Conservation (phyloP, 208 protist species). For the Trypanosoma congolense region DNA sequence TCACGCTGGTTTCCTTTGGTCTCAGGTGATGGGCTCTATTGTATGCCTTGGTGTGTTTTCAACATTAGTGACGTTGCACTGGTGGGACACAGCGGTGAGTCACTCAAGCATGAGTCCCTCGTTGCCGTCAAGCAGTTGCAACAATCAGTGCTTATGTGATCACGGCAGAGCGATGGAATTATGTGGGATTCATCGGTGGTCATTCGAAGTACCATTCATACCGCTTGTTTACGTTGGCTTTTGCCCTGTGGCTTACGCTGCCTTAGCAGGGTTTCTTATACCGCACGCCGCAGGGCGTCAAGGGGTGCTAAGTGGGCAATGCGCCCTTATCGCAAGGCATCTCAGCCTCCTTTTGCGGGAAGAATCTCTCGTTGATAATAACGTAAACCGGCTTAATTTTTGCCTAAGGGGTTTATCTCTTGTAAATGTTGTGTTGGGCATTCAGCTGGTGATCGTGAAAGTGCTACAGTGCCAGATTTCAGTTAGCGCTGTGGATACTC, state of each 20-base stretch:
- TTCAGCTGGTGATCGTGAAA: slow-evolving; percentile 16
- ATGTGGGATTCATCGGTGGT: slow-evolving; percentile 5
- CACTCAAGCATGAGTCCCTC: too few species aligned
- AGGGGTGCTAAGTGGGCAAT: not conserved
- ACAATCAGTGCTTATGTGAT: too few species aligned
- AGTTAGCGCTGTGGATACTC: too few species aligned
- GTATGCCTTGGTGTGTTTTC: slow-evolving; percentile 4
- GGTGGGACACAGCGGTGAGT: too few species aligned
- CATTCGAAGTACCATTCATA: slow-evolving; percentile 15
- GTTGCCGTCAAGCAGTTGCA: too few species aligned
- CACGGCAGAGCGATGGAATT: too few species aligned
- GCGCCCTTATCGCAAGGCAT: not conserved
- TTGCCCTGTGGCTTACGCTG: slow-evolving; percentile 3
- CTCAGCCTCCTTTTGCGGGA: not conserved
- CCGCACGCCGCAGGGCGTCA: slow-evolving; percentile 1
- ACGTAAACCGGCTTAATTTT: slow-evolving; percentile 16
- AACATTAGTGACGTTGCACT: not conserved
- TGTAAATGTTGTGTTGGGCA: slow-evolving; percentile 8
- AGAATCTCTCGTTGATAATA: slow-evolving; percentile 8
- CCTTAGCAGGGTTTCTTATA: slow-evolving; percentile 5
- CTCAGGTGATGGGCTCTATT: slow-evolving; percentile 1
- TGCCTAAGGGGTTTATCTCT: slow-evolving; percentile 15
- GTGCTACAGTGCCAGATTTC: too few species aligned
- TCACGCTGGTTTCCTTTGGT: not conserved
- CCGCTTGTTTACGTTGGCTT: slow-evolving; percentile 6